phyloP scores from a whole-genome alignment of 2,329 filamentous ascomycete species.

The Cercospora berteroae region DNA sequence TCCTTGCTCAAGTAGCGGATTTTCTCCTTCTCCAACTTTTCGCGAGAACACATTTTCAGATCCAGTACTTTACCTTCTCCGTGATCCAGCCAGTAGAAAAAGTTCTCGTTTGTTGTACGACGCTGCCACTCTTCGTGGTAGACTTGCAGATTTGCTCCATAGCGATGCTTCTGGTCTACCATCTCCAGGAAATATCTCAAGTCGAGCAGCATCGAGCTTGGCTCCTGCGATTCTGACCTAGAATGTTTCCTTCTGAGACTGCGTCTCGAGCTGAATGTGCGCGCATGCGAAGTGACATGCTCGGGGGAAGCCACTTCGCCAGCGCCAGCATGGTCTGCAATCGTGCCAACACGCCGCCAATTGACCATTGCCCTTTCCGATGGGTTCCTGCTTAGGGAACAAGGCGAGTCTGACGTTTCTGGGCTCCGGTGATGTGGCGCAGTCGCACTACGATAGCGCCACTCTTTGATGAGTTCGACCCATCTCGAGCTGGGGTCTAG shows the following conservation, averaged over 20 bases:
- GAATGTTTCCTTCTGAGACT: slow-evolving; percentile 40
- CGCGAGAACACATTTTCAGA: slow-evolving; percentile 67
- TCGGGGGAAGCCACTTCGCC: slow-evolving; percentile 54
- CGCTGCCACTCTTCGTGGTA: slow-evolving; percentile 85
- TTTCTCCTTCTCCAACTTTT: slow-evolving; percentile 71
- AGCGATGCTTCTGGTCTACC: slow-evolving; percentile 70
- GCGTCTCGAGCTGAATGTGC: slow-evolving; percentile 51
- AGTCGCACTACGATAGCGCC: slow-evolving; percentile 31
- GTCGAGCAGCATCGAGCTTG: slow-evolving; percentile 73
- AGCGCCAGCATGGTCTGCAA: slow-evolving; percentile 73
- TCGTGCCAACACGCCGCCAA: slow-evolving; percentile 70
- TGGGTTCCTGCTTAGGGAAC: neutral
- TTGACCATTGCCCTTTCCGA: slow-evolving; percentile 54
- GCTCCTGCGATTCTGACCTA: slow-evolving; percentile 42
- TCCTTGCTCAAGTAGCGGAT: slow-evolving; percentile 83
- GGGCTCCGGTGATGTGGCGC: slow-evolving; percentile 21
- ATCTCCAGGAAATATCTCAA: slow-evolving; percentile 82
- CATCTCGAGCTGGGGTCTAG: slow-evolving; percentile 68
- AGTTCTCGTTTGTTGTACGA: slow-evolving; percentile 73
- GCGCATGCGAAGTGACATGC: slow-evolving; percentile 29
- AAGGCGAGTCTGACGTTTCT: neutral
- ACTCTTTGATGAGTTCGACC: slow-evolving; percentile 56
- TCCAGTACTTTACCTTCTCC: slow-evolving; percentile 71
- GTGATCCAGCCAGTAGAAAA: slow-evolving; percentile 84
- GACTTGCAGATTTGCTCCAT: slow-evolving; percentile 74